phyloP scores from a whole-genome alignment of 768 basidiomycete species.

The Obba rivulosa region DNA sequence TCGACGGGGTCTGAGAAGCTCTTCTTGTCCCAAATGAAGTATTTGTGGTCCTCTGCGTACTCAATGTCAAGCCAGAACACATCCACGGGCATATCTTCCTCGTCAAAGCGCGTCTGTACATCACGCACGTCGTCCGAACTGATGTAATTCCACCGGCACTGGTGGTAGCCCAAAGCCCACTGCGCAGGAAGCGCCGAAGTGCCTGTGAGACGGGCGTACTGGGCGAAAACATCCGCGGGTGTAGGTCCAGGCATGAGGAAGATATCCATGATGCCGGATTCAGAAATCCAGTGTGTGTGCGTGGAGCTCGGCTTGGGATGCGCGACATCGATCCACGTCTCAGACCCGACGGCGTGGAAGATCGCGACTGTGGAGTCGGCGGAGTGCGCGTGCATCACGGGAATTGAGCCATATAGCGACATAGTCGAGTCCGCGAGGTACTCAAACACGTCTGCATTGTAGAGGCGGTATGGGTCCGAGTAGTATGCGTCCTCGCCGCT shows the following conservation, averaged over 20 bases:
- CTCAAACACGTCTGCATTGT: slow-evolving; percentile 95
- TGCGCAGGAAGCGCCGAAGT: slow-evolving; percentile 82
- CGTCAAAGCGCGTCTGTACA: slow-evolving; percentile 86
- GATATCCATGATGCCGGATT: slow-evolving; percentile 92
- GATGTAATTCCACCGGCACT: slow-evolving; percentile 98
- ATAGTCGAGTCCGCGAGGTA: slow-evolving; percentile 77
- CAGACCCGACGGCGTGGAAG: slow-evolving; percentile 83
- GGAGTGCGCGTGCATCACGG: slow-evolving; percentile 90
- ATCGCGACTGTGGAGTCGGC: slow-evolving; percentile 83
- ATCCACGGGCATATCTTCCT: slow-evolving; percentile 92
- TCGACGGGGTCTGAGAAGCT: slow-evolving; percentile 91
- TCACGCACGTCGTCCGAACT: slow-evolving; percentile 81
- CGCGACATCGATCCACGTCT: slow-evolving; percentile 91
- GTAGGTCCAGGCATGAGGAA: slow-evolving; percentile 92
- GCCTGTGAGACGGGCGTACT: slow-evolving; percentile 84
- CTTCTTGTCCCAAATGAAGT: slow-evolving; percentile 95
- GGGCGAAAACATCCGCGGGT: slow-evolving; percentile 73
- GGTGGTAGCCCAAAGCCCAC: slow-evolving; percentile 93
- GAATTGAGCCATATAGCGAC: slow-evolving; percentile 89
- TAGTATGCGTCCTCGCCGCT: slow-evolving; percentile 72
- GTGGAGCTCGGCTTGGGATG: slow-evolving; percentile 65
- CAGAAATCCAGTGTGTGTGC: slow-evolving; percentile 95
- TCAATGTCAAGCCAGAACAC: slow-evolving; percentile 98
- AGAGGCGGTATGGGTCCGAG: slow-evolving; percentile 90
- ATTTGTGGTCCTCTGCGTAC: slow-evolving; percentile 89